Evolutionary conservation across 169 alveolate genomes (phyloP).

Genomic region (Babesia sp.): DNA sequence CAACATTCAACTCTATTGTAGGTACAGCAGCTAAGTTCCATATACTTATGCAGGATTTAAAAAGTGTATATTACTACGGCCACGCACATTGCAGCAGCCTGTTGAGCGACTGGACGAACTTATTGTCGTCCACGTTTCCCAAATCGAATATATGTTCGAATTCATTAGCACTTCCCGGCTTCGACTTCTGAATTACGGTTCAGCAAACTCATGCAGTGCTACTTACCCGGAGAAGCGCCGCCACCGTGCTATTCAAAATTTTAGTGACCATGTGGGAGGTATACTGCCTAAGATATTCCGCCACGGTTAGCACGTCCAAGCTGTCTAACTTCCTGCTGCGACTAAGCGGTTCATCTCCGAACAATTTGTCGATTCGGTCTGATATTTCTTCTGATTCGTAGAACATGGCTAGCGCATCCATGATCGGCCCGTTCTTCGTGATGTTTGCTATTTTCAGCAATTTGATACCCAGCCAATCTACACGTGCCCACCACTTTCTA

Average conservation of each 20-base stretch:
- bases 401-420: constrained; percentile 21
- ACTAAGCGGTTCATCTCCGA: neutral
- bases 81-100: constrained; percentile 17
- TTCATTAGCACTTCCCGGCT: neutral
- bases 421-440: constrained; percentile 31
- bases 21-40: neutral
- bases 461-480: constrained; percentile 61
- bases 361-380: constrained; percentile 17
- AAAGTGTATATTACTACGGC: constrained; percentile 6
- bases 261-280: constrained; percentile 22
- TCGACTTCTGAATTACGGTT: neutral
- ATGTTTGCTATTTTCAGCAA: constrained; percentile 44
- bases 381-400: constrained; percentile 31
- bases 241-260: constrained; percentile 12
- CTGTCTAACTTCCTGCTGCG: neutral
- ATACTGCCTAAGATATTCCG: constrained; percentile 20
- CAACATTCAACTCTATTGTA: neutral
- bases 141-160: constrained; percentile 10
- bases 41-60: too few relatives aligned
- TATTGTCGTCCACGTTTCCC: constrained; percentile 7
- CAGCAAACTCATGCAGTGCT: neutral
- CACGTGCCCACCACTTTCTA: constrained; percentile 38
- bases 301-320: constrained; percentile 7
- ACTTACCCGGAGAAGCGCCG: constrained; percentile 10
- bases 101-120: constrained; percentile 1